Conservation (phyloP, 208 protist genomes). For the Wallacemonas rigidus region DNA sequence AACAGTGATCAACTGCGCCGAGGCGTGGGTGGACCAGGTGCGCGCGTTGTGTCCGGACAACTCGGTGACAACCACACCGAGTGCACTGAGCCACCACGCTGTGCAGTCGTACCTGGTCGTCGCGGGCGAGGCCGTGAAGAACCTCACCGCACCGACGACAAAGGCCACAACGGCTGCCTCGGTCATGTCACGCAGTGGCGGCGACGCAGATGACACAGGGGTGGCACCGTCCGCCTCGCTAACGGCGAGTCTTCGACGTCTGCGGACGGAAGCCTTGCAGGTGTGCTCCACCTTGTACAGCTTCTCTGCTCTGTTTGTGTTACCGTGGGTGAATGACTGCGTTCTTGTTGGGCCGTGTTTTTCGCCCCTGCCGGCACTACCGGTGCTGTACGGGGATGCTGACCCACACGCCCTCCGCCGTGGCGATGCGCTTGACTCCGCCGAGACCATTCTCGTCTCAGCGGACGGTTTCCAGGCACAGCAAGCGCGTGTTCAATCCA, state of each 20-base stretch:
- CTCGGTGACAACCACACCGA: constrained; percentile 29
- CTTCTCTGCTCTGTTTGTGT: constrained; percentile 64
- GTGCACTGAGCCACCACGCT: constrained; percentile 39
- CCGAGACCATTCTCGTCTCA: constrained; percentile 3
- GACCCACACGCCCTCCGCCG: too few species aligned
- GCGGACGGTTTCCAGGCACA: constrained; percentile 37
- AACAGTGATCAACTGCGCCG: constrained; percentile 72
- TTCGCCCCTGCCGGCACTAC: constrained; percentile 21
- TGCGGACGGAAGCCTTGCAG: constrained; percentile 31
- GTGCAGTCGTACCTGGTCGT: constrained; percentile 62
- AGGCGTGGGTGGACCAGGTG: constrained; percentile 63
- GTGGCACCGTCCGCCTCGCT: neutral
- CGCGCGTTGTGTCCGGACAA: constrained; percentile 45
- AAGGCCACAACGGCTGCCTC: neutral
- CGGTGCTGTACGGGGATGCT: neutral
- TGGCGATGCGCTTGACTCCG: neutral
- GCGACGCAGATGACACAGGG: neutral
- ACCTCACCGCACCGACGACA: neutral
- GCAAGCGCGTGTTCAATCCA: constrained; percentile 35
- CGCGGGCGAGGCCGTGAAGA: constrained; percentile 41
- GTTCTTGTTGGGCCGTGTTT: constrained; percentile 77
- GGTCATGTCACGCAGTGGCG: neutral
- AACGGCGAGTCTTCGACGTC: neutral
- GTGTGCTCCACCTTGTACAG: constrained; percentile 58
- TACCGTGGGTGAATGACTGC: constrained; percentile 75